A percentile compares a stretch with the other conserved stretches of the same genome.
Evolutionary conservation across 306 rosid species (phyloP).

Genomic region (Medicago lupulina): DNA sequence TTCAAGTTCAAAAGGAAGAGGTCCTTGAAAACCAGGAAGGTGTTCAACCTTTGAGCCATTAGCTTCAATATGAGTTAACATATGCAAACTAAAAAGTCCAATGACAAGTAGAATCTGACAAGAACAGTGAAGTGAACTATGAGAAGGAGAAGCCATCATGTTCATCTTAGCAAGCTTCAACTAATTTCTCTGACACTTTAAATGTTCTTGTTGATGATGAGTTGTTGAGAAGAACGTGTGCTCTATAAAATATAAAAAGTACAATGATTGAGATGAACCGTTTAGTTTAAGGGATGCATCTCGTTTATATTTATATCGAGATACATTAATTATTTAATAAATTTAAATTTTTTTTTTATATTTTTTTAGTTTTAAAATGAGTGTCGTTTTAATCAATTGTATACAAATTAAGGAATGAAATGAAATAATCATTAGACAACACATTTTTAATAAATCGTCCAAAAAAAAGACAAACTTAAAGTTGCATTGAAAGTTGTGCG

Average conservation of each 20-base stretch:
- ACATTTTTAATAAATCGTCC: too few species aligned
- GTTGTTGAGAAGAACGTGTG: not conserved
- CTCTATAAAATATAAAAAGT: not conserved
- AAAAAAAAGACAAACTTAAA: too few species aligned
- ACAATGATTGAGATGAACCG: not conserved
- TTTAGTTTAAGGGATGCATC: too few species aligned
- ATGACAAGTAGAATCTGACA: not conserved
- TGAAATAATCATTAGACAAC: too few species aligned
- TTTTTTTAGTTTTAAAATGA: too few species aligned
- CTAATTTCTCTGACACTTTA: not conserved
- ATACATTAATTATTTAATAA: too few species aligned
- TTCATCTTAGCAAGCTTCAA: not conserved
- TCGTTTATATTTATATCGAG: too few species aligned
- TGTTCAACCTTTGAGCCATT: not conserved
- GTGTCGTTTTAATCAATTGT: too few species aligned
- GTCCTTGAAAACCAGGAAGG: constrained; percentile 29
- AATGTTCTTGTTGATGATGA: not conserved
- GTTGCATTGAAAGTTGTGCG: too few species aligned
- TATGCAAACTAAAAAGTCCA: not conserved
- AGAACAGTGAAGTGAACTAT: not conserved
- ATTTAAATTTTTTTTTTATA: too few species aligned
- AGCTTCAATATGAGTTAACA: constrained; percentile 6
- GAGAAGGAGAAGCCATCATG: not conserved
- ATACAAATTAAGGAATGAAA: too few species aligned
- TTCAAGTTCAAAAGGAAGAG: constrained; percentile 31